These are phyloP conservation scores for Pseudocercospora cruenta DNA, from an alignment of 2,329 filamentous ascomycete genomes.

Conservation along the genomic window DNA sequence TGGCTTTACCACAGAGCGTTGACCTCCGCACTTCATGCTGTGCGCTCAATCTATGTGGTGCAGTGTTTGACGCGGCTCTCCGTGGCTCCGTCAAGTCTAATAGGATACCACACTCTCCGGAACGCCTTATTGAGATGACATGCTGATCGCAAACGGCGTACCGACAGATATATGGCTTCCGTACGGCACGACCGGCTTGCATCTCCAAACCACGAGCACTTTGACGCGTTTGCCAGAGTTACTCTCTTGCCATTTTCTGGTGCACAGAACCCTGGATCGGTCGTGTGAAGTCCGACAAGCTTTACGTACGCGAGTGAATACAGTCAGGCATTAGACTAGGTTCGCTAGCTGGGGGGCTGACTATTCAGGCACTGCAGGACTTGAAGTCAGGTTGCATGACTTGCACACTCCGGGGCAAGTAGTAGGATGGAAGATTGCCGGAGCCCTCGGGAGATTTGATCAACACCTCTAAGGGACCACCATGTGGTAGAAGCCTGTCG, in stretches of 20 bases:
- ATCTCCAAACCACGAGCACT: not conserved
- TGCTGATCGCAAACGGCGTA: not conserved
- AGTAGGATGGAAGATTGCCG: not conserved
- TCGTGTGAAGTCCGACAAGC: not conserved
- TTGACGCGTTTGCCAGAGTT: not conserved
- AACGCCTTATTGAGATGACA: not conserved
- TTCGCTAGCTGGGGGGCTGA: not conserved
- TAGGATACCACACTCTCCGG: not conserved
- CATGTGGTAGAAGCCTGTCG: not conserved
- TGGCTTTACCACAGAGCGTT: not conserved
- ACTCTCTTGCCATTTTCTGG: not conserved
- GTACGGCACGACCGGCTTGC: not conserved
- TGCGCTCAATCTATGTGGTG: not conserved
- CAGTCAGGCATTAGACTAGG: not conserved
- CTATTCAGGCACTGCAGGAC: not conserved
- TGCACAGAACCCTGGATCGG: not conserved
- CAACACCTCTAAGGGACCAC: not conserved
- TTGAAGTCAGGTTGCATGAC: not conserved
- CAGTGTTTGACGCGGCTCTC: slow-evolving; percentile 1
- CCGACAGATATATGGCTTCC: not conserved
- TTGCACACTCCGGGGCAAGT: not conserved
- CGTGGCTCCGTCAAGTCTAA: not conserved
- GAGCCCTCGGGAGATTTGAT: not conserved
- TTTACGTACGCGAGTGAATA: not conserved
- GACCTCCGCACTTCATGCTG: not conserved